Percentiles rank a stretch among this genome's conserved stretches.
phyloP scores from a whole-genome alignment of 176 grass and related monocot genomes.

The Coix lacrymajobi region DNA sequence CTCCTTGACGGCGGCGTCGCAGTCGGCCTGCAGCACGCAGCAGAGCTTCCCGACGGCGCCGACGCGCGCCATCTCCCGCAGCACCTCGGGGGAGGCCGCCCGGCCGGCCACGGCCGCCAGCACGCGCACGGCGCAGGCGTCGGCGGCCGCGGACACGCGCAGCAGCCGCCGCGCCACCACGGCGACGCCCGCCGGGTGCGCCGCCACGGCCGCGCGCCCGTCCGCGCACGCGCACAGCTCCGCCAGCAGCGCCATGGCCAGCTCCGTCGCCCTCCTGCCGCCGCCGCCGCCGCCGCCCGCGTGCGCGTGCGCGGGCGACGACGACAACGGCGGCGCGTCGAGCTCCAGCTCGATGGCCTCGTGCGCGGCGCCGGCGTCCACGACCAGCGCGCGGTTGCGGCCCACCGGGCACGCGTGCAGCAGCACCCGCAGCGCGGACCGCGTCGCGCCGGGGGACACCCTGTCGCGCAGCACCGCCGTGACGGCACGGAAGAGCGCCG shows the following conservation, averaged over 20 bases:
- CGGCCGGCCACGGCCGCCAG: constrained; percentile 8
- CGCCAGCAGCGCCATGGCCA: constrained; percentile 35
- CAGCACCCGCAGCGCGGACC: constrained; percentile 19
- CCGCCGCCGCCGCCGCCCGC: too few species aligned
- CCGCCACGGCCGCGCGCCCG: constrained; percentile 46
- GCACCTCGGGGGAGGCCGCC: constrained; percentile 24
- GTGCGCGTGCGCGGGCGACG: background rate
- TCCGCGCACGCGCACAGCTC: constrained; percentile 49
- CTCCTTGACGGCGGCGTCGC: constrained; percentile 34
- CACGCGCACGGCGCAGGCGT: constrained; percentile 37
- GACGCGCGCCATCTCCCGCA: constrained; percentile 46
- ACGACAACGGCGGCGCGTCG: background rate
- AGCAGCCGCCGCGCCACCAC: constrained; percentile 44
- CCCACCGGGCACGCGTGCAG: constrained; percentile 5
- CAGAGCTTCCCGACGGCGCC: constrained; percentile 60
- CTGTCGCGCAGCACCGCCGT: constrained; percentile 23
- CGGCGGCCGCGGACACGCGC: constrained; percentile 32
- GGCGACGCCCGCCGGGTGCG: constrained; percentile 43
- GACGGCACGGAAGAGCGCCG: constrained; percentile 29
- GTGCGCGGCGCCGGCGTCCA: constrained; percentile 31
- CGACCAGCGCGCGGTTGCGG: constrained; percentile 14
- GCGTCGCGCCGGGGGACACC: constrained; percentile 19
- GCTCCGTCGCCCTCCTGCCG: constrained; percentile 30
- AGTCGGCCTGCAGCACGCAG: constrained; percentile 55
- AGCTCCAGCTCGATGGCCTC: constrained; percentile 45